Evolutionary conservation across 768 basidiomycete species (phyloP).

Genomic region (Pleurotus djamor): DNA sequence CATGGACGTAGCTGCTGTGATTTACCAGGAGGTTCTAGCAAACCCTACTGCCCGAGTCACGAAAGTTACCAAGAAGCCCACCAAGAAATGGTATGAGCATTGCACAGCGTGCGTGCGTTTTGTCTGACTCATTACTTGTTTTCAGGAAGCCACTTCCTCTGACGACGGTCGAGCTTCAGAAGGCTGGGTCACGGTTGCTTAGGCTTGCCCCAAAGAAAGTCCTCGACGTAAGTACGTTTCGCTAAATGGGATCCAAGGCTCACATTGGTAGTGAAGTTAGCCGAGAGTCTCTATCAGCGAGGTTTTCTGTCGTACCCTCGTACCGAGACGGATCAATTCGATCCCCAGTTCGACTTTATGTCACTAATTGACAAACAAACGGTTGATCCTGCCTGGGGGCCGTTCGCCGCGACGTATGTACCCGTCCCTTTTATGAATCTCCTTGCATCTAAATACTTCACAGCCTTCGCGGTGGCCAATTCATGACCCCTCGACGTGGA

Average conservation of each 20-base stretch:
- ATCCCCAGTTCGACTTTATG: slow-evolving; percentile 90
- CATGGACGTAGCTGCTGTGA: slow-evolving; percentile 54
- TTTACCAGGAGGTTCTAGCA: slow-evolving; percentile 72
- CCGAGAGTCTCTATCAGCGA: slow-evolving; percentile 91
- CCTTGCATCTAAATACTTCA: slow-evolving; percentile 1
- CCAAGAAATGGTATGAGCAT: slow-evolving; percentile 85
- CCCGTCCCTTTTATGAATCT: background rate
- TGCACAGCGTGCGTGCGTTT: background rate
- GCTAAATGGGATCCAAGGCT: background rate
- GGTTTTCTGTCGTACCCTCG: slow-evolving; percentile 97
- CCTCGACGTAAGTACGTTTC: slow-evolving; percentile 67
- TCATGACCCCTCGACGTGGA: slow-evolving; percentile 75
- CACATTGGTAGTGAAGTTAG: slow-evolving; percentile 50
- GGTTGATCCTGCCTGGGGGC: slow-evolving; percentile 80
- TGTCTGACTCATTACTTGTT: background rate
- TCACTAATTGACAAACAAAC: slow-evolving; percentile 85
- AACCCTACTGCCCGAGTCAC: slow-evolving; percentile 67
- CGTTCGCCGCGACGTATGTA: slow-evolving; percentile 74
- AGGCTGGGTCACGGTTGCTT: slow-evolving; percentile 89
- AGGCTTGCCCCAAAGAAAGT: slow-evolving; percentile 88
- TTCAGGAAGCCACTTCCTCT: slow-evolving; percentile 92
- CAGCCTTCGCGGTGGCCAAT: slow-evolving; percentile 76
- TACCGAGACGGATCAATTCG: slow-evolving; percentile 98
- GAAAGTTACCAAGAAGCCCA: slow-evolving; percentile 80
- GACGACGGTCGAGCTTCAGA: slow-evolving; percentile 97